A percentile compares a stretch with the other conserved stretches of the same genome.
phyloP scores from a whole-genome alignment of 768 basidiomycete species.

The Mycena galericulata region DNA sequence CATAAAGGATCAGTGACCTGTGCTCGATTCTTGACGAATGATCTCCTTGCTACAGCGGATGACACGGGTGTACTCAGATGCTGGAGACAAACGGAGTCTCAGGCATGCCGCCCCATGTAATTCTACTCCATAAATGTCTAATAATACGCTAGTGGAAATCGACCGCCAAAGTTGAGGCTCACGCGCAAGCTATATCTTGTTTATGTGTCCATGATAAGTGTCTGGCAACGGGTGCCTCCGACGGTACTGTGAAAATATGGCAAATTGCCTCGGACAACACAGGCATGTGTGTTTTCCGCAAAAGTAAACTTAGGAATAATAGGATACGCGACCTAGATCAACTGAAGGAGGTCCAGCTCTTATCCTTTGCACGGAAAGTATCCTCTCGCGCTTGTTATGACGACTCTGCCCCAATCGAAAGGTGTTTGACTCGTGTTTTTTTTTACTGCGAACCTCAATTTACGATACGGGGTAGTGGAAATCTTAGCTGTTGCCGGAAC shows the following conservation, averaged over 20 bases:
- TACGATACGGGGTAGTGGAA: conserved; percentile 52
- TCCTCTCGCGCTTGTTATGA: conserved; percentile 77
- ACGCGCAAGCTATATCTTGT: conserved; percentile 77
- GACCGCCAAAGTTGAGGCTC: conserved; percentile 63
- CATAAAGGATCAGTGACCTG: conserved; percentile 83
- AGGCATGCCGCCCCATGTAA: conserved; percentile 50
- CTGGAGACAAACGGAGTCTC: conserved; percentile 65
- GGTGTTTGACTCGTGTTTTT: conserved; percentile 55
- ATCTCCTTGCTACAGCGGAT: conserved; percentile 77
- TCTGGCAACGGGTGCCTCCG: conserved; percentile 86
- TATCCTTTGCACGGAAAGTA: conserved; percentile 77
- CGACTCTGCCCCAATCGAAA: conserved; percentile 72
- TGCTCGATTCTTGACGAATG: conserved; percentile 71
- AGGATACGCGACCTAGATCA: conserved; percentile 43
- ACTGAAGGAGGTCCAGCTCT: conserved; percentile 63
- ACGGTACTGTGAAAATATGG: conserved; percentile 86
- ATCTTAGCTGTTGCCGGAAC: conserved; percentile 90
- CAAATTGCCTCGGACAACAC: conserved; percentile 45
- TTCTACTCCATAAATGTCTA: conserved; percentile 29
- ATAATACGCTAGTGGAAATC: conserved; percentile 67
- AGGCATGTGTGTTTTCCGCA: conserved; percentile 38
- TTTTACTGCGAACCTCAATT: conserved; percentile 13
- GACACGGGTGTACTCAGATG: conserved; percentile 74
- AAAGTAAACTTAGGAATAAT: conserved; percentile 14
- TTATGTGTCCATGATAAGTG: conserved; percentile 62